Evolutionary conservation across 495 filamentous ascomycete species (phyloP).

Genomic region (Aspergillus conjunctus): DNA sequence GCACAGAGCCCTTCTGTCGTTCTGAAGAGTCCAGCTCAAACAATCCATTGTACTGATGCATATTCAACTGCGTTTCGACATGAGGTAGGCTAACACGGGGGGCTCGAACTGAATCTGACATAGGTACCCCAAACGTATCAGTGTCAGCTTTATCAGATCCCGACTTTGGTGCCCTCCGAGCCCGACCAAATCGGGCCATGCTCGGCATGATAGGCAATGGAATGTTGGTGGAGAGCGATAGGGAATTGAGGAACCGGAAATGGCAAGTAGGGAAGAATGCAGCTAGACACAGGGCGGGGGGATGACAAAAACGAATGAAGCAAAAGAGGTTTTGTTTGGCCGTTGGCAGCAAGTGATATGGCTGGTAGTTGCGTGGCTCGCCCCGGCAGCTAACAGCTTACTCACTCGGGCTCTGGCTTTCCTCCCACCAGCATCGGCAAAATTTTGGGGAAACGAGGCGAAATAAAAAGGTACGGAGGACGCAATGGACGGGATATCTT

Average conservation of each 20-base stretch:
- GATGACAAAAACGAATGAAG: background rate
- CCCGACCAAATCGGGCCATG: constrained; percentile 36
- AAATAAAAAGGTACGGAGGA: constrained; percentile 1
- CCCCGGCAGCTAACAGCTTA: constrained; percentile 11
- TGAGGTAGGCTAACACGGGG: constrained; percentile 46
- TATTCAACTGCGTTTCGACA: constrained; percentile 50
- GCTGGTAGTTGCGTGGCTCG: constrained; percentile 8
- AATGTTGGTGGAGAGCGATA: constrained; percentile 11
- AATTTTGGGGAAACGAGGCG: background rate
- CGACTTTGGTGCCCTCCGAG: constrained; percentile 32
- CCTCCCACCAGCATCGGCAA: background rate
- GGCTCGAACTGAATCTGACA: constrained; percentile 31
- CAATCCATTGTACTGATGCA: constrained; percentile 47
- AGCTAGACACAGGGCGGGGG: constrained; percentile 4
- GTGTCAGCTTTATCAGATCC: constrained; percentile 34
- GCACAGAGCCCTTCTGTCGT: constrained; percentile 19
- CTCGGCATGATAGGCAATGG: constrained; percentile 23
- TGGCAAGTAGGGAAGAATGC: constrained; percentile 9
- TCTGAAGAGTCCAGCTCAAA: constrained; percentile 34
- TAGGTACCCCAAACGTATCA: constrained; percentile 22
- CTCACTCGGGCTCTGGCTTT: background rate
- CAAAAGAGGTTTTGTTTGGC: background rate
- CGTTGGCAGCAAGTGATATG: background rate
- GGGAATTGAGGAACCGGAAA: constrained; percentile 9
- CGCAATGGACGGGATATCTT: constrained; percentile 10